Conservation (phyloP, 2,329 filamentous ascomycete species). For the Colletotrichum tofieldiae region DNA sequence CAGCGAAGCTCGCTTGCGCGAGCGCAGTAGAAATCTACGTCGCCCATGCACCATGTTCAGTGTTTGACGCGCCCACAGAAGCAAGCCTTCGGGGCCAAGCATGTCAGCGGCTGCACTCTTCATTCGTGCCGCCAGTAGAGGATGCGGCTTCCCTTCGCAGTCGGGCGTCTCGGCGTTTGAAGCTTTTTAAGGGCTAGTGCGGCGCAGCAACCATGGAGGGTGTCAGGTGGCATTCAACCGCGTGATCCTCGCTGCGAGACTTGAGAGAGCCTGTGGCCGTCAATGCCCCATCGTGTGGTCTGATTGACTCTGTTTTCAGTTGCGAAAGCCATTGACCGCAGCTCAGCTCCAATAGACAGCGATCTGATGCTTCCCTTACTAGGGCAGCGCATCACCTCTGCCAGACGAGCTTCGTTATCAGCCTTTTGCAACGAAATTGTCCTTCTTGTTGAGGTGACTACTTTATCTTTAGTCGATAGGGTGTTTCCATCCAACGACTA, state of each 20-base stretch:
- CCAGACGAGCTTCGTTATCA: too few species aligned
- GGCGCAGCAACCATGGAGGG: not conserved
- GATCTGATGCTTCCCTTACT: too few species aligned
- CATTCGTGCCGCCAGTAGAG: not conserved
- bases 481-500: too few species aligned
- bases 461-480: too few species aligned
- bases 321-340: not conserved
- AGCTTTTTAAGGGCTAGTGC: not conserved
- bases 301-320: not conserved
- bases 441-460: too few species aligned
- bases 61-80: not conserved
- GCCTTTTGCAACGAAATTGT: too few species aligned
- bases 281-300: not conserved
- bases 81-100: not conserved
- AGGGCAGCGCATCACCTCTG: too few species aligned
- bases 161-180: conserved; percentile 1
- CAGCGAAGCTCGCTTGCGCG: not conserved
- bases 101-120: not conserved
- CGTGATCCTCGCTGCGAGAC: not conserved
- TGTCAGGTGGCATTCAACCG: not conserved
- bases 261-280: not conserved
- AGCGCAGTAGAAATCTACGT: not conserved
- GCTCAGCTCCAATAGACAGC: not conserved
- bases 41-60: not conserved
- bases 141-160: not conserved